phyloP scores from a whole-genome alignment of 495 filamentous ascomycete species.

The Polyplosphaeria fusca region DNA sequence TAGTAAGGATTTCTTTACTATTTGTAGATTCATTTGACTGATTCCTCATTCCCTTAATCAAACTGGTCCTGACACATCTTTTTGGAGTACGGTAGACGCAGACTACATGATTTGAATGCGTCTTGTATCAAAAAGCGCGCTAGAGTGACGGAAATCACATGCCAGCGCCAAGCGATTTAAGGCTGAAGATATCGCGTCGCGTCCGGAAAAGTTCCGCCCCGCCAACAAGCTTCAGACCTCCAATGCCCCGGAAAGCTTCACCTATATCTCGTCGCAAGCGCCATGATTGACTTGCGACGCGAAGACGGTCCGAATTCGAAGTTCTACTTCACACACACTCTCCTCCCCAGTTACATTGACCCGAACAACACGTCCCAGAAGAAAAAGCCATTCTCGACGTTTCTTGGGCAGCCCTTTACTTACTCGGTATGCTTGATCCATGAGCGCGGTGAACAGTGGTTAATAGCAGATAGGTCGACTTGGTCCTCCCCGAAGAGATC shows the following conservation, averaged over 20 bases:
- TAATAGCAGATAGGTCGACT: constrained; percentile 71
- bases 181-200: no score
- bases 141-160: no score
- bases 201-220: neutral
- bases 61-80: no score
- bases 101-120: no score
- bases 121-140: no score
- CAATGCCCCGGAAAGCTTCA: no score
- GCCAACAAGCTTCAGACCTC: neutral
- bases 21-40: no score
- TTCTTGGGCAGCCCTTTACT: constrained; percentile 67
- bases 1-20: no score
- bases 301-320: constrained; percentile 48
- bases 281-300: constrained; percentile 18
- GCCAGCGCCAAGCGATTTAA: no score
- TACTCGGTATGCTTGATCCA: constrained; percentile 58
- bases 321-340: constrained; percentile 67
- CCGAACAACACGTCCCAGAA: constrained; percentile 67
- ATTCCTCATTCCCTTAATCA: no score
- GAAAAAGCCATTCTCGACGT: constrained; percentile 68
- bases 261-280: no score
- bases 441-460: constrained; percentile 6
- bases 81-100: no score
- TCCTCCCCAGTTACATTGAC: constrained; percentile 62
- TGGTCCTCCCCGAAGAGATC: constrained; percentile 68